Conservation (phyloP, 805 yeast genomes). For the Torulaspora maleeae region DNA sequence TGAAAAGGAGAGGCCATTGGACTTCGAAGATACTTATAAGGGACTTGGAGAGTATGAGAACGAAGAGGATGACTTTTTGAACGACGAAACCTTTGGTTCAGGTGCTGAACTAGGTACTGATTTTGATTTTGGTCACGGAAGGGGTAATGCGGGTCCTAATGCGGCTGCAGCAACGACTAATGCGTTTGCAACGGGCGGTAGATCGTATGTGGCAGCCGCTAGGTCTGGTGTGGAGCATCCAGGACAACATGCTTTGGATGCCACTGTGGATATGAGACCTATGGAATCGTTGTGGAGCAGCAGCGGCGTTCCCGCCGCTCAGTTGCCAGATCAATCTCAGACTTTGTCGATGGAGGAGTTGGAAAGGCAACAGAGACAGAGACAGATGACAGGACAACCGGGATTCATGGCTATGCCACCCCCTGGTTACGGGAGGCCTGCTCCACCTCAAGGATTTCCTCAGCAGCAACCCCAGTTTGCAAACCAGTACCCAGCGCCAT, state of each 20-base stretch:
- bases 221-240: slow-evolving; percentile 35
- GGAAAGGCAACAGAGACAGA: slow-evolving; percentile 52
- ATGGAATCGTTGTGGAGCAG: slow-evolving; percentile 68
- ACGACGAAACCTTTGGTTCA: slow-evolving; percentile 34
- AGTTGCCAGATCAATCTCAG: slow-evolving; percentile 15
- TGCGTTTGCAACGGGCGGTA: slow-evolving; percentile 34
- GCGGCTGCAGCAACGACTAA: slow-evolving; percentile 33
- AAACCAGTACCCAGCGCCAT: slow-evolving; percentile 19
- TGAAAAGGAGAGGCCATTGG: slow-evolving; percentile 41
- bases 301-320: slow-evolving; percentile 23
- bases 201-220: slow-evolving; percentile 29
- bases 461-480: slow-evolving; percentile 29
- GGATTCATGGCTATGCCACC: slow-evolving; percentile 27
- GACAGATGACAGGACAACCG: slow-evolving; percentile 26
- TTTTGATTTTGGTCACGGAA: slow-evolving; percentile 36
- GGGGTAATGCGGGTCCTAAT: slow-evolving; percentile 8
- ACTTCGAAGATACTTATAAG: slow-evolving; percentile 80
- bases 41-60: slow-evolving; percentile 69
- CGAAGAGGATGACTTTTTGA: slow-evolving; percentile 61
- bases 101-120: slow-evolving; percentile 33
- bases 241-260: slow-evolving; percentile 17
- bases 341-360: slow-evolving; percentile 75
- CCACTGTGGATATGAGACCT: slow-evolving; percentile 47
- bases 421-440: slow-evolving; percentile 30
- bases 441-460: slow-evolving; percentile 24